Evolutionary conservation across 1,284 basidiomycete species (phyloP).

Genomic region (Amylostereum chailletii): DNA sequence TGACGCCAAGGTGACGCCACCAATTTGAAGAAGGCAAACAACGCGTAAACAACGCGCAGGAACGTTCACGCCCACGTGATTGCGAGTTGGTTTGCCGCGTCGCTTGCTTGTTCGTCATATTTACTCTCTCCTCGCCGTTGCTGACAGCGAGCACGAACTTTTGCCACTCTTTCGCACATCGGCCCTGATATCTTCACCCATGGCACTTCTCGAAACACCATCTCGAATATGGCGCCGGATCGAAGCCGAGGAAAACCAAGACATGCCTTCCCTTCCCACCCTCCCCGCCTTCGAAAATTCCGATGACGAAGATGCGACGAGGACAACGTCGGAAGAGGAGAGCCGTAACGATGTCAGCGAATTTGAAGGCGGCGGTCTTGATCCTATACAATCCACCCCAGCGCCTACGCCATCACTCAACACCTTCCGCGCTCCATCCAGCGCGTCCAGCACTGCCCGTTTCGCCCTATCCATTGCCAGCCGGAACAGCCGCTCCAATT

Average conservation of each 20-base stretch:
- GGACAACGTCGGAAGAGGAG: conserved; percentile 10
- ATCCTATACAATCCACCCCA: conserved; percentile 62
- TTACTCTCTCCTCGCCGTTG: no score
- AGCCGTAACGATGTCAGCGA: conserved; percentile 11
- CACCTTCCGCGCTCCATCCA: conserved; percentile 43
- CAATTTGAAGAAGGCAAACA: no score
- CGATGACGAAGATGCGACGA: conserved; percentile 17
- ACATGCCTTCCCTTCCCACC: conserved; percentile 73
- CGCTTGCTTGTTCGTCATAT: no score
- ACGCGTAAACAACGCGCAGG: no score
- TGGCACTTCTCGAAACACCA: conserved; percentile 55
- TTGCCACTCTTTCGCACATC: no score
- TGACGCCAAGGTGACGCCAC: no score
- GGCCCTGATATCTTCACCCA: not conserved
- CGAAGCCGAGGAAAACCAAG: conserved; percentile 54
- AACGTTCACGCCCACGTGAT: no score
- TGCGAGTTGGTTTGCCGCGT: no score
- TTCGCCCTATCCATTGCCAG: conserved; percentile 59
- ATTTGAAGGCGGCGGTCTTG: not conserved
- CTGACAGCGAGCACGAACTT: no score
- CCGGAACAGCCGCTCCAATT: conserved; percentile 26
- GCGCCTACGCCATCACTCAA: conserved; percentile 31
- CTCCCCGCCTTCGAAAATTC: conserved; percentile 62
- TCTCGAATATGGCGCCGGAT: conserved; percentile 75
- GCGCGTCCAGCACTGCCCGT: conserved; percentile 56